phyloP scores from a whole-genome alignment of 169 alveolate species.

The Cryptosporidium baileyi region DNA sequence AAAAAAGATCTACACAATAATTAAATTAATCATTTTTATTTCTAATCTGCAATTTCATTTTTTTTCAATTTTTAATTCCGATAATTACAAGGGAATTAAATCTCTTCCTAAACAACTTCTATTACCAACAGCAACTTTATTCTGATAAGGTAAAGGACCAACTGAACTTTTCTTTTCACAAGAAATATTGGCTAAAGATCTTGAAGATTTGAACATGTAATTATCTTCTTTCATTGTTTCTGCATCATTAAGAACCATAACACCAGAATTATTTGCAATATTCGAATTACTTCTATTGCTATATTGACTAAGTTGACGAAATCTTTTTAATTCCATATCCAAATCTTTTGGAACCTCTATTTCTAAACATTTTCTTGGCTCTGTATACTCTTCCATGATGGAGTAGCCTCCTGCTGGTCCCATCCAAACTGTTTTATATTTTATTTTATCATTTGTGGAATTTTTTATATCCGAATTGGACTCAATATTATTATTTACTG shows the following conservation, averaged over 20 bases:
- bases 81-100: constrained; percentile 12
- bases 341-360: constrained; percentile 25
- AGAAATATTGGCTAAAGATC: constrained; percentile 5
- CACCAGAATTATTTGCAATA: constrained; percentile 7
- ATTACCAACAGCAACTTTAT: constrained; percentile 56
- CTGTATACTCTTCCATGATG: constrained; percentile 47
- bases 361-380: constrained; percentile 31
- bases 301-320: neutral
- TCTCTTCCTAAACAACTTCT: constrained; percentile 58
- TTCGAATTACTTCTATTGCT: constrained; percentile 24
- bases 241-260: neutral
- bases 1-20: constrained; percentile 30
- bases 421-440: constrained; percentile 60
- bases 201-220: constrained; percentile 29
- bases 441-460: neutral
- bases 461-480: neutral
- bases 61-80: neutral
- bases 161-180: neutral
- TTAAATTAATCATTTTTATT: neutral
- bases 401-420: constrained; percentile 69
- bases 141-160: constrained; percentile 56
- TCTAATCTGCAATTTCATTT: neutral
- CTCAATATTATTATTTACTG: neutral
- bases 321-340: constrained; percentile 12
- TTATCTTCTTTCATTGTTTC: constrained; percentile 17